Evolutionary conservation across 768 basidiomycete genomes (phyloP).

Genomic region (Hemileccinum impolitum): DNA sequence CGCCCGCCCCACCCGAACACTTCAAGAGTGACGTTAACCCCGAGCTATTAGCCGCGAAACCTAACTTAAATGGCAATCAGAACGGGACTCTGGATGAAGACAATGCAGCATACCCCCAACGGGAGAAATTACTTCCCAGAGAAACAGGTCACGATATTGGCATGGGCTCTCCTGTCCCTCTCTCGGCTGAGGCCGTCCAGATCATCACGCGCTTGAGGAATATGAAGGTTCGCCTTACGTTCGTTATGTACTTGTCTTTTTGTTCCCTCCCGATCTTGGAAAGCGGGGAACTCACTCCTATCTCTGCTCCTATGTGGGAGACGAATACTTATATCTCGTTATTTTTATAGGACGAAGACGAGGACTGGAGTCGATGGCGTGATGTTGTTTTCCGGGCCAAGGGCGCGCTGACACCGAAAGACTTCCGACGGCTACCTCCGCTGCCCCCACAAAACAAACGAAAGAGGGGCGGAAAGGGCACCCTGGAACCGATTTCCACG

Average conservation of each 20-base stretch:
- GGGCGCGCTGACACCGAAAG: conserved; percentile 45
- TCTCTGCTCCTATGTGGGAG: neutral
- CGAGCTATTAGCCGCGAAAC: conserved; percentile 36
- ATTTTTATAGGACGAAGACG: conserved; percentile 65
- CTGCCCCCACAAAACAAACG: conserved; percentile 60
- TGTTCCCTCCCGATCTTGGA: neutral
- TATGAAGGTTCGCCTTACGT: conserved; percentile 58
- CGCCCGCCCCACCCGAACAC: conserved; percentile 53
- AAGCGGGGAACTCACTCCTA: conserved; percentile 1
- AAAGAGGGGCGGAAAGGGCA: conserved; percentile 47
- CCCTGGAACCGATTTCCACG: conserved; percentile 8
- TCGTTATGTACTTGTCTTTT: neutral
- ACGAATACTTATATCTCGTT: conserved; percentile 1
- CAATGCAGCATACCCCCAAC: neutral
- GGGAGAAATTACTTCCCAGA: conserved; percentile 63
- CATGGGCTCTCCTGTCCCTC: conserved; percentile 79
- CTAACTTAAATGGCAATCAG: neutral
- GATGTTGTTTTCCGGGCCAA: conserved; percentile 82
- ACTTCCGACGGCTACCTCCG: conserved; percentile 28
- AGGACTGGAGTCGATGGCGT: conserved; percentile 87
- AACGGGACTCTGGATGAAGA: neutral
- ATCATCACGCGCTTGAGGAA: conserved; percentile 79
- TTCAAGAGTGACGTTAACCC: conserved; percentile 40
- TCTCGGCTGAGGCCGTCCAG: conserved; percentile 72
- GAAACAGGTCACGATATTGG: conserved; percentile 88